Evolutionary conservation across 441 rosid species (phyloP).

Genomic region (Dalechampia spathulata): DNA sequence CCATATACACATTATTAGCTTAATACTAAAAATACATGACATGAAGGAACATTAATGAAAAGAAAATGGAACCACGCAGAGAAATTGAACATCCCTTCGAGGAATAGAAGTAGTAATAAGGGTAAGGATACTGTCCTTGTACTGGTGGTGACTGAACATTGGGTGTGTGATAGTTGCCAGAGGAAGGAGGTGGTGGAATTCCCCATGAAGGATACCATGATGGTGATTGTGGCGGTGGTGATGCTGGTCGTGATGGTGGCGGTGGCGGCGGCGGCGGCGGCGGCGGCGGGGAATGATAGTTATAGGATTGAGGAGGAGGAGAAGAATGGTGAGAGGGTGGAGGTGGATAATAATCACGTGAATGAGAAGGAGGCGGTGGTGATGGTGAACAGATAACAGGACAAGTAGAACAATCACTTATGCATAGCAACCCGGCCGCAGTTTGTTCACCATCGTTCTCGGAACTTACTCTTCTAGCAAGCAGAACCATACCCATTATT

Average conservation of each 20-base stretch:
- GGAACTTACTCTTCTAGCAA: conserved; percentile 15
- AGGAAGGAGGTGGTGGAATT: conserved; percentile 38
- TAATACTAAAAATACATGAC: conserved; percentile 8
- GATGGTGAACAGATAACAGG: conserved; percentile 48
- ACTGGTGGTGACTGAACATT: conserved; percentile 25
- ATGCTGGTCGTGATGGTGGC: conserved; percentile 8
- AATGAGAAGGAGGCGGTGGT: conserved; percentile 23
- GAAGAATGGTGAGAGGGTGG: conserved; percentile 19
- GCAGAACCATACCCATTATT: conserved; percentile 16
- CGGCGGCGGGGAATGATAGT: conserved; percentile 15
- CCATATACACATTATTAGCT: no score
- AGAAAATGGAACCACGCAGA: conserved; percentile 11
- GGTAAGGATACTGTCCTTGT: conserved; percentile 29
- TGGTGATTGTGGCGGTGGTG: conserved; percentile 30
- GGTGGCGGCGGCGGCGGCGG: conserved; percentile 5
- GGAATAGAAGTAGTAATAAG: conserved; percentile 46
- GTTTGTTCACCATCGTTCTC: conserved; percentile 17
- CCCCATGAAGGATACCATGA: conserved; percentile 21
- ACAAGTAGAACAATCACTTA: conserved; percentile 51
- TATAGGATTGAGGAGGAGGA: conserved; percentile 19
- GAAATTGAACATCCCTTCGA: conserved; percentile 26
- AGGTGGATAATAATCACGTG: conserved; percentile 3
- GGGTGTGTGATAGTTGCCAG: conserved; percentile 16
- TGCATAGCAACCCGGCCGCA: conserved; percentile 35
- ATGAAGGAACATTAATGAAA: conserved; percentile 11